Evolutionary conservation across 2,329 filamentous ascomycete genomes (phyloP).

Genomic region (Alternaria tenuissima): DNA sequence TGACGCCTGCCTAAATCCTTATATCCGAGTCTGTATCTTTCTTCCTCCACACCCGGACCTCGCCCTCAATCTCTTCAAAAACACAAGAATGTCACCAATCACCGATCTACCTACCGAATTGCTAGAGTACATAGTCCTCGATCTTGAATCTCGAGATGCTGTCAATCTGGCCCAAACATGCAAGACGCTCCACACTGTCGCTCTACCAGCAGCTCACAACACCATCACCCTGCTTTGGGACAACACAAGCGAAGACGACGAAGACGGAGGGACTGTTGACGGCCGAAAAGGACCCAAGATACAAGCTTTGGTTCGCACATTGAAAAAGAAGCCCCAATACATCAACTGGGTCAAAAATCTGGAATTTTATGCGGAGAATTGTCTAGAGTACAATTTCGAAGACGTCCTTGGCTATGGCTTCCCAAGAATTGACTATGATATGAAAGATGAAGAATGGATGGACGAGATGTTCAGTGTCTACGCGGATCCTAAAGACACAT

Average conservation of each 20-base stretch:
- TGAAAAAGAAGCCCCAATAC: neutral
- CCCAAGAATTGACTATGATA: neutral
- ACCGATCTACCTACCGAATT: conserved; percentile 1
- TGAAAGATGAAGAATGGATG: neutral
- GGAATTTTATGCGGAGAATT: neutral
- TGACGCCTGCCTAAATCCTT: neutral
- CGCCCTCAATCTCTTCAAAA: neutral
- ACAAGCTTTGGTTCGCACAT: neutral
- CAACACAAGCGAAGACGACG: neutral
- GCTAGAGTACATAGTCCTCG: conserved; percentile 3
- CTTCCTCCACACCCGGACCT: neutral
- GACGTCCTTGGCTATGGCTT: neutral
- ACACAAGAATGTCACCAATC: neutral
- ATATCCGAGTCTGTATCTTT: neutral
- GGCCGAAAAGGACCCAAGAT: neutral
- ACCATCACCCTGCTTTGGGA: neutral
- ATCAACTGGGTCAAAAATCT: neutral
- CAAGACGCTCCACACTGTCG: neutral
- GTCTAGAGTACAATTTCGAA: neutral
- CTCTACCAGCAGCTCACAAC: neutral
- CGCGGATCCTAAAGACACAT: neutral
- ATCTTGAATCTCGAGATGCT: neutral
- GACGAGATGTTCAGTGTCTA: neutral
- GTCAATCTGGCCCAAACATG: conserved; percentile 1
- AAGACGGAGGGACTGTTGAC: neutral